Base-by-base conservation (phyloP, 805 yeast species). In the Candida tibetensis region DNA sequence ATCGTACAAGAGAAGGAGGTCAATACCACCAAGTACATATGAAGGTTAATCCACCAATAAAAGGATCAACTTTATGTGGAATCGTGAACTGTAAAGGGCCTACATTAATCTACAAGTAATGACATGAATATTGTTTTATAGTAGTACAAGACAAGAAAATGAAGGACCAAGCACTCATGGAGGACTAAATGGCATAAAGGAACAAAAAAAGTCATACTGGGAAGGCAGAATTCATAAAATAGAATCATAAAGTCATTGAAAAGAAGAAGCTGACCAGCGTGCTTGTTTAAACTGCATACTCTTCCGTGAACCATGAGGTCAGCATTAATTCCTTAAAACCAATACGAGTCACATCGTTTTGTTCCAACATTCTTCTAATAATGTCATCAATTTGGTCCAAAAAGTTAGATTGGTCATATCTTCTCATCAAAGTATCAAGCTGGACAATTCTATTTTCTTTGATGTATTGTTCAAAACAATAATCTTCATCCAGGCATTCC, bases 331-430 rank as follows among this genome's bases (percentile, higher is more conserved):
- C 19, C 2, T 28, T 29, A 17, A 34, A 34, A 4, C 30, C 26
- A 7, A 32, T 19, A 17, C 41, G 22, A 2, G 17, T 8, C 4
- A 12, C 15, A 18, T 37, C 41, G n/a, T 29, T 17, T 14, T 17
- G 13, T 2, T 17, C 17, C 8, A 31, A 23, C 41, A 37, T 37
- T 5, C 33, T 18, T 10, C 25, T 14, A 10, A 37, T 32, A 7
- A 28, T 13, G 15, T 22, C 16, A 7, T 14, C 23, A 17, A 37
- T 17, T 12, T 18, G 15, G 4, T 18, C 36, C 10, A 19, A 32
- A 12, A 15, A 17, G 4, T 19, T 15, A 19, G n/a, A 13, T 6
- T 12, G 16, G 3, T n/a, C 19, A 5, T 17, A n/a, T 16, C 15
- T 28, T 9, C 10, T 14, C 18, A 4, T 17, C 31, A 19, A 16